Conservation (phyloP, 2,329 filamentous ascomycete genomes). For the Fusarium sp. region DNA sequence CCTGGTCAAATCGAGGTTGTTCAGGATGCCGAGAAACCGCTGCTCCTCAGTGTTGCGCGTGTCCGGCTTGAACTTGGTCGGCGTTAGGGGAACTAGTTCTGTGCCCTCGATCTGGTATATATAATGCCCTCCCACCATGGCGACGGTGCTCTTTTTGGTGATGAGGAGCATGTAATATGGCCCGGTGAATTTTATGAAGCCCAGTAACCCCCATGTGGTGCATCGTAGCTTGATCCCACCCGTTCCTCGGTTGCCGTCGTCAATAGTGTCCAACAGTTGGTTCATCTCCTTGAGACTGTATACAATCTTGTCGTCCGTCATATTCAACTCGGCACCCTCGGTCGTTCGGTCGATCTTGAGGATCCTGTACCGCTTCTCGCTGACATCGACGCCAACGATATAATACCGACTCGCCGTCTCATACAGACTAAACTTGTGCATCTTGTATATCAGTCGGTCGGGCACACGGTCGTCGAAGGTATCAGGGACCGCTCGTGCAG, state of each 20-base stretch:
- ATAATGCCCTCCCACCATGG: conserved; percentile 95
- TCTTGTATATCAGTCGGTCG: conserved; percentile 67
- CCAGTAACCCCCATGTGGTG: conserved; percentile 92
- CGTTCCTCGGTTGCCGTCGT: conserved; percentile 91
- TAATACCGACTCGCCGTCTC: conserved; percentile 95
- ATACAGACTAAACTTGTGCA: conserved; percentile 98
- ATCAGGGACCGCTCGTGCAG: conserved; percentile 46
- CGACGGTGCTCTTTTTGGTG: conserved; percentile 94
- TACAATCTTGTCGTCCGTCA: conserved; percentile 94
- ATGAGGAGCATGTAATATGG: conserved; percentile 98
- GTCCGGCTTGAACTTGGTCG: conserved; percentile 81
- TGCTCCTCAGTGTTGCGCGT: conserved; percentile 86
- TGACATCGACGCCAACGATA: conserved; percentile 91
- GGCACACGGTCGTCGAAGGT: conserved; percentile 50
- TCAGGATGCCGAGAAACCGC: conserved; percentile 88
- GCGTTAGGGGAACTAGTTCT: conserved; percentile 88
- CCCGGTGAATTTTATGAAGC: conserved; percentile 96
- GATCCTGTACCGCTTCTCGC: conserved; percentile 89
- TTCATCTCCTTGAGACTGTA: conserved; percentile 95
- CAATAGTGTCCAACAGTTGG: conserved; percentile 91
- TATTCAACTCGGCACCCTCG: conserved; percentile 79
- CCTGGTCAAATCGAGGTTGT: conserved; percentile 88
- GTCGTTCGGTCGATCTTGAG: conserved; percentile 94
- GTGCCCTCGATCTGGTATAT: conserved; percentile 96
- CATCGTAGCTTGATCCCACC: conserved; percentile 91